Percentiles rank a stretch among this genome's conserved stretches.
These are phyloP conservation scores for Peronospora destructor DNA, from an alignment of 352 stramenopile species.

Conservation along the genomic window DNA sequence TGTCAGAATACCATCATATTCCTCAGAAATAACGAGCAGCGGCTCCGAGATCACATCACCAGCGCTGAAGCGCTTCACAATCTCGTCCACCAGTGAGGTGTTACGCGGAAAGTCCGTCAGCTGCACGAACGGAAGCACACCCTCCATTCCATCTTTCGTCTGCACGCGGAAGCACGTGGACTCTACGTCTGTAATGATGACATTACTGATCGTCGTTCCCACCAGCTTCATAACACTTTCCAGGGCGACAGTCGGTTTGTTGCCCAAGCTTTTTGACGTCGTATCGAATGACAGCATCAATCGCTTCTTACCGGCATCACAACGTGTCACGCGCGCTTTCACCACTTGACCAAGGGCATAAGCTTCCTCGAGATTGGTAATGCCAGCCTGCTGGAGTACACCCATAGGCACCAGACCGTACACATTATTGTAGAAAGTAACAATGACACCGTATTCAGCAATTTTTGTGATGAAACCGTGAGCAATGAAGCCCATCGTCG, in stretches of 20 bases:
- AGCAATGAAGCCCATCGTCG: conserved; percentile 61
- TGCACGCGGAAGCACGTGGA: conserved; percentile 62
- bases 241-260: conserved; percentile 11
- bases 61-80: conserved; percentile 44
- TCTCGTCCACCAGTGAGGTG: conserved; percentile 63
- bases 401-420: conserved; percentile 88
- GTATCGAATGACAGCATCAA: conserved; percentile 83
- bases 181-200: conserved; percentile 68
- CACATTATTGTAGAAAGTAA: conserved; percentile 95
- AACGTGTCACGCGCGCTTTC: conserved; percentile 68
- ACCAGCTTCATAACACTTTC: conserved; percentile 33
- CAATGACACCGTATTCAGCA: conserved; percentile 87
- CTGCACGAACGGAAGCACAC: conserved; percentile 73
- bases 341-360: conserved; percentile 86
- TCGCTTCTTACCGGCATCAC: conserved; percentile 70
- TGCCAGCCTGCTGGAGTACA: conserved; percentile 76
- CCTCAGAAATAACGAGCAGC: conserved; percentile 63
- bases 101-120: conserved; percentile 80
- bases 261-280: conserved; percentile 19
- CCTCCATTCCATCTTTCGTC: conserved; percentile 65
- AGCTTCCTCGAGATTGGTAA: conserved; percentile 76
- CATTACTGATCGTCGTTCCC: conserved; percentile 46
- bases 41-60: conserved; percentile 51
- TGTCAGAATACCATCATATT: conserved; percentile 60
- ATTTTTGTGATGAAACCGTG: conserved; percentile 93